Evolutionary conservation across 495 filamentous ascomycete genomes (phyloP).

Genomic region (Apodospora peruviana): DNA sequence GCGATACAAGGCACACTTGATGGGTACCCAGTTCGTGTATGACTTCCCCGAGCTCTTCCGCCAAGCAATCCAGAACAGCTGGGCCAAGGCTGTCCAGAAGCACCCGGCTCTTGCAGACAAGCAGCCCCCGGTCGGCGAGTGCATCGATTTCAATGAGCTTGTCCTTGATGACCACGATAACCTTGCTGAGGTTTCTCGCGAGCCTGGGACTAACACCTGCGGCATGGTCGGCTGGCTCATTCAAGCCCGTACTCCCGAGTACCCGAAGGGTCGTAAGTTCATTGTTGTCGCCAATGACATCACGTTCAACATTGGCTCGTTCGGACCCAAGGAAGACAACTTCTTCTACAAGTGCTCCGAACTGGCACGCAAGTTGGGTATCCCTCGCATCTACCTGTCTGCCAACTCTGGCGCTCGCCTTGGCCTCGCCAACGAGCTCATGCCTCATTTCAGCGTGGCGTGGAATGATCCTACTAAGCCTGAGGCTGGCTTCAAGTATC

Average conservation of each 20-base stretch:
- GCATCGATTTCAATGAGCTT: conserved; percentile 91
- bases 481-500: conserved; percentile 93
- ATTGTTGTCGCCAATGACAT: conserved; percentile 98
- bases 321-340: conserved; percentile 90
- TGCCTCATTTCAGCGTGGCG: conserved; percentile 92
- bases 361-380: conserved; percentile 83
- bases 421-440: conserved; percentile 92
- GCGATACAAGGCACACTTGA: conserved; percentile 97
- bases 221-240: conserved; percentile 99
- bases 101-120: conserved; percentile 68
- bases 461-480: conserved; percentile 86
- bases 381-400: conserved; percentile 94
- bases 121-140: conserved; percentile 80
- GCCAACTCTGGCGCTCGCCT: conserved; percentile 99
- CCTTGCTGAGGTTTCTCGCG: conserved; percentile 84
- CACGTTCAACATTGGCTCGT: conserved; percentile 97
- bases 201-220: conserved; percentile 88
- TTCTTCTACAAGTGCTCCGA: conserved; percentile 99
- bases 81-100: conserved; percentile 66
- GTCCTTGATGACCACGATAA: conserved; percentile 92
- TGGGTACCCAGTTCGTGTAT: conserved; percentile 99
- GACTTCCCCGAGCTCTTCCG: conserved; percentile 99
- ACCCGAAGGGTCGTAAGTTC: conserved; percentile 85
- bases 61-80: conserved; percentile 95
- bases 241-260: conserved; percentile 96